Conservation (phyloP, 306 rosid species). For the Senna tora region DNA sequence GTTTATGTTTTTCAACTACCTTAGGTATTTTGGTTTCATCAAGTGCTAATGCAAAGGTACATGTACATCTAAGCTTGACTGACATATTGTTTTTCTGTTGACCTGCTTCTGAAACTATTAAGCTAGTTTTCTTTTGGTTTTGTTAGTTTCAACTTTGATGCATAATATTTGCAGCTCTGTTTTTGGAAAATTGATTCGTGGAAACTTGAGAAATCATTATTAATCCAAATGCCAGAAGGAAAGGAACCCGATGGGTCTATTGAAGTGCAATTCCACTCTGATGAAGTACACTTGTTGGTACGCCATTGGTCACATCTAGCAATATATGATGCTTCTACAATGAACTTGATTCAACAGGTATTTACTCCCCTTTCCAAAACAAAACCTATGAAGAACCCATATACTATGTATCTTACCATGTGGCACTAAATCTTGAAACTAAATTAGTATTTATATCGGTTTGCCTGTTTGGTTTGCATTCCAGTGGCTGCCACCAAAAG, state of each 20-base stretch:
- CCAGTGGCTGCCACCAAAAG: no score
- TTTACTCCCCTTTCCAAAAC: background rate
- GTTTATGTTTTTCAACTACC: conserved; percentile 66
- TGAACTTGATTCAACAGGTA: conserved; percentile 57
- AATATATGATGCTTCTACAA: conserved; percentile 55
- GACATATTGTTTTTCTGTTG: no score
- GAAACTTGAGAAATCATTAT: conserved; percentile 52
- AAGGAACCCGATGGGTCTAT: conserved; percentile 34
- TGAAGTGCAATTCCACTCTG: conserved; percentile 47
- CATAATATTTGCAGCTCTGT: conserved; percentile 30
- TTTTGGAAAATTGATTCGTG: conserved; percentile 56
- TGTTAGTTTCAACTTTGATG: conserved; percentile 8
- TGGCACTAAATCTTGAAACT: background rate
- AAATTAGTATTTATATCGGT: no score
- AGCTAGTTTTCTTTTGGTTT: background rate
- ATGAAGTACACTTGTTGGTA: conserved; percentile 54
- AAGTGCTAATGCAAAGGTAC: conserved; percentile 63
- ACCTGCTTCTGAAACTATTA: conserved; percentile 12
- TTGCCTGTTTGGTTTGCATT: no score
- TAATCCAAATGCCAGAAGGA: conserved; percentile 51
- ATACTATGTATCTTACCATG: no score
- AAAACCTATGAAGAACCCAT: background rate
- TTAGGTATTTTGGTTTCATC: conserved; percentile 71
- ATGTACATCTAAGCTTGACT: conserved; percentile 44
- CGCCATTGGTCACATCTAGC: conserved; percentile 57